Conservation (phyloP, 2,329 filamentous ascomycete genomes). For the Fusarium compactum region DNA sequence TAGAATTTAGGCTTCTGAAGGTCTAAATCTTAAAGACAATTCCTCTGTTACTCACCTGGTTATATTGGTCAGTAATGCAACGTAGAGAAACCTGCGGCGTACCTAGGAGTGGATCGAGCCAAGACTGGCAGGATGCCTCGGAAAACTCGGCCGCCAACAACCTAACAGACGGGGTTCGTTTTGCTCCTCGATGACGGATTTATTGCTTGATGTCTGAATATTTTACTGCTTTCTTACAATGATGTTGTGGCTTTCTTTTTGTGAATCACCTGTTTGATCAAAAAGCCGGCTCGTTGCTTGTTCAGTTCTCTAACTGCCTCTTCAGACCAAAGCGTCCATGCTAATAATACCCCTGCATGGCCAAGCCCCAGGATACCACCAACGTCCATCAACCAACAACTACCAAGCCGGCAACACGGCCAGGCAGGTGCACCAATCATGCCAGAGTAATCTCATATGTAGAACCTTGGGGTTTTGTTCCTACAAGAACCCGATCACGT, state of each 20-base stretch:
- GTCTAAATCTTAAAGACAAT: not conserved
- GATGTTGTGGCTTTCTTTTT: too few relatives aligned
- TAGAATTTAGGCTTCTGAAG: not conserved
- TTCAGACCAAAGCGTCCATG: not conserved
- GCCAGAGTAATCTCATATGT: not conserved
- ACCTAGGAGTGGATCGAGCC: not conserved
- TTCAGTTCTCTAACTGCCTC: not conserved
- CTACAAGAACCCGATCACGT: not conserved
- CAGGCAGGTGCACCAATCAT: not conserved
- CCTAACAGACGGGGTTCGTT: too few relatives aligned
- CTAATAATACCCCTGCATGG: not conserved
- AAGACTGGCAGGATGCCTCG: not conserved
- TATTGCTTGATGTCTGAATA: too few relatives aligned
- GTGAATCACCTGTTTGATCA: not conserved
- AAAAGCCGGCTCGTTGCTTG: too few relatives aligned
- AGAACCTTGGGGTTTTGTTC: not conserved
- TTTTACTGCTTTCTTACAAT: too few relatives aligned
- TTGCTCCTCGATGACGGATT: too few relatives aligned
- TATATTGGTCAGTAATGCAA: not conserved
- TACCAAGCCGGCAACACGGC: not conserved
- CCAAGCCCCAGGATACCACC: not conserved
- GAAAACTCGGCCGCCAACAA: too few relatives aligned
- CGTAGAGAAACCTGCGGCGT: not conserved
- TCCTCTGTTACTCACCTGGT: not conserved
- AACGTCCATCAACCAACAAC: not conserved